Percentiles rank a stretch among this genome's conserved stretches.
Conservation (phyloP, 106 monocot genomes). For the Apostasia ramifera region DNA sequence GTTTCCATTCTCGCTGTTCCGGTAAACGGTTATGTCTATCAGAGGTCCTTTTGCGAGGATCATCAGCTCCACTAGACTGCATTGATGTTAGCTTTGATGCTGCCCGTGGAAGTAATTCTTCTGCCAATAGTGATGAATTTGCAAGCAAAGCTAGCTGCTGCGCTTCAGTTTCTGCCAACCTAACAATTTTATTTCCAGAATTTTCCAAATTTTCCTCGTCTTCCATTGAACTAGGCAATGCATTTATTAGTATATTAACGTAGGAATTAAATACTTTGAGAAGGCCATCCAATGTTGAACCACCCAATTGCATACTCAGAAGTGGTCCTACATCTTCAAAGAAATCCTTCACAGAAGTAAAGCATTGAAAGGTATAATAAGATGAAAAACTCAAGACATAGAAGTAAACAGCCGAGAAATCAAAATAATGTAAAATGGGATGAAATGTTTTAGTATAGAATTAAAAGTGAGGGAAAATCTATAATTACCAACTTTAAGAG, state of each 20-base stretch:
- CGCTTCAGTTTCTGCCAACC: constrained; percentile 73
- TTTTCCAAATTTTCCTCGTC: constrained; percentile 70
- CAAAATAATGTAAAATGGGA: neutral
- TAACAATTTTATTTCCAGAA: constrained; percentile 74
- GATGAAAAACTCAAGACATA: neutral
- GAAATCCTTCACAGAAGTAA: constrained; percentile 64
- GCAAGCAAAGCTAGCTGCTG: constrained; percentile 89
- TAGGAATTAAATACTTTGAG: constrained; percentile 77
- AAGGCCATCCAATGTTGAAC: constrained; percentile 79
- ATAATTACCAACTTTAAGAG: too few species aligned
- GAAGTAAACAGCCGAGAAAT: neutral
- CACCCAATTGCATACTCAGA: constrained; percentile 77
- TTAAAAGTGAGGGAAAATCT: too few species aligned
- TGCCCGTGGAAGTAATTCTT: constrained; percentile 81
- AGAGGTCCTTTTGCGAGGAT: constrained; percentile 46
- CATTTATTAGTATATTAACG: constrained; percentile 69
- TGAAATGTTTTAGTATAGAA: too few species aligned
- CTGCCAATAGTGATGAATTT: constrained; percentile 89
- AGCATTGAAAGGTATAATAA: neutral
- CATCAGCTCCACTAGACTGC: constrained; percentile 39
- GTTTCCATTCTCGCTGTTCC: constrained; percentile 93
- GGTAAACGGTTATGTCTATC: constrained; percentile 56
- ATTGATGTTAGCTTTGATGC: constrained; percentile 70
- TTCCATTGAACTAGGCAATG: constrained; percentile 82
- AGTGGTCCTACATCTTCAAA: constrained; percentile 91